These are phyloP conservation scores for Gossypium anomalum DNA, from an alignment of 345 rosid genomes.

Conservation along the genomic window DNA sequence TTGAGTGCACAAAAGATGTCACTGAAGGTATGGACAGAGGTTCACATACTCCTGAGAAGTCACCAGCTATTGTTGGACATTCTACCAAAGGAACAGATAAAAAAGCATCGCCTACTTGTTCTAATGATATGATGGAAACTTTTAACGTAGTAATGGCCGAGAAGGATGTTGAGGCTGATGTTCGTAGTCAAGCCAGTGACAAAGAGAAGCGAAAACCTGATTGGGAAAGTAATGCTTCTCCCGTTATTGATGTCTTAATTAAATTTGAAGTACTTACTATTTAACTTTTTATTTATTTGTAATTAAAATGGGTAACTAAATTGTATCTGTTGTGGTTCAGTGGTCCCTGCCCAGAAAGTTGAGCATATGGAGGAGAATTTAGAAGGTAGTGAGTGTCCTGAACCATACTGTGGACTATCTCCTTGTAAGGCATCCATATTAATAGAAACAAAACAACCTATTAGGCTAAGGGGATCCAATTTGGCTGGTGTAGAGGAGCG, in stretches of 20 bases:
- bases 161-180: slow-evolving; percentile 27
- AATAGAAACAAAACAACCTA: not conserved
- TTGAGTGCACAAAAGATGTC: slow-evolving; percentile 20
- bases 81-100: slow-evolving; percentile 28
- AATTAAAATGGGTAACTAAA: not conserved
- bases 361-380: slow-evolving; percentile 30
- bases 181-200: not conserved
- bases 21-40: slow-evolving; percentile 16
- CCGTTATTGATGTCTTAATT: not conserved
- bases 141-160: slow-evolving; percentile 33
- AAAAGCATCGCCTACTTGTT: slow-evolving; percentile 19
- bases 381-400: slow-evolving; percentile 19
- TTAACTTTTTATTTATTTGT: not conserved
- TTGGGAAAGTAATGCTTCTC: slow-evolving; percentile 19
- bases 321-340: slow-evolving; percentile 21
- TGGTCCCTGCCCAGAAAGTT: slow-evolving; percentile 22
- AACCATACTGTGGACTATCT: not conserved
- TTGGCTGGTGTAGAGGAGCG: slow-evolving; percentile 34
- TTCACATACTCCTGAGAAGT: slow-evolving; percentile 28
- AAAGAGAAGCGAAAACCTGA: slow-evolving; percentile 21
- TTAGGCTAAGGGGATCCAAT: slow-evolving; percentile 31
- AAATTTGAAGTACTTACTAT: not conserved
- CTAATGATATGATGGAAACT: slow-evolving; percentile 23
- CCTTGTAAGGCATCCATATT: not conserved
- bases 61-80: slow-evolving; percentile 15